phyloP scores from a whole-genome alignment of 208 protist species.

The Leishmania turanica region DNA sequence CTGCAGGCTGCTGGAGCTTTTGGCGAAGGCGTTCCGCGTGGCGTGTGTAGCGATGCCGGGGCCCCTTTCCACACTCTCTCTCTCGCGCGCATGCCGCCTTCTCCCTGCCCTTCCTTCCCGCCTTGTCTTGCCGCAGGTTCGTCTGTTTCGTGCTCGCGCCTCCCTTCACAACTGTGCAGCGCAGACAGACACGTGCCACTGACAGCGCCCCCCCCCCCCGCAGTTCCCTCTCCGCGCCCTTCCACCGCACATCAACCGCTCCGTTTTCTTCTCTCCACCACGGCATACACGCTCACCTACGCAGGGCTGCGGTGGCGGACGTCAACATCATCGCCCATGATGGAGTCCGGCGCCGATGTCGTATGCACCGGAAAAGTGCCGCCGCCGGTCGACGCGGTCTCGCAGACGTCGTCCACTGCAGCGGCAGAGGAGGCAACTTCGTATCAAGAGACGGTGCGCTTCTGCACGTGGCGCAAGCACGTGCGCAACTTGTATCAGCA shows the following conservation, averaged over 20 bases:
- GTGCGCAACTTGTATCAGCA: slow-evolving; percentile 85
- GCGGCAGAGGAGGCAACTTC: slow-evolving; percentile 17
- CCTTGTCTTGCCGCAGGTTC: neutral
- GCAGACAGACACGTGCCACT: neutral
- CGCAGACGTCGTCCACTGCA: slow-evolving; percentile 14
- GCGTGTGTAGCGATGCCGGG: neutral
- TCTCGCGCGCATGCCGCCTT: neutral
- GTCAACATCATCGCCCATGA: neutral
- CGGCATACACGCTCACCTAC: neutral
- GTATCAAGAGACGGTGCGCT: slow-evolving; percentile 78
- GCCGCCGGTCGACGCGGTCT: slow-evolving; percentile 8
- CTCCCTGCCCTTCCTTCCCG: neutral
- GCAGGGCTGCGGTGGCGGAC: neutral
- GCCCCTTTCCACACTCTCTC: neutral
- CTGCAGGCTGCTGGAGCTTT: neutral
- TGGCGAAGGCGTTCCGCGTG: neutral
- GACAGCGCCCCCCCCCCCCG: neutral
- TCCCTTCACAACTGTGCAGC: neutral
- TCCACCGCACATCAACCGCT: too few species aligned
- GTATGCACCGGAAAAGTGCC: slow-evolving; percentile 9
- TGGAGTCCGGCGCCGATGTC: slow-evolving; percentile 16
- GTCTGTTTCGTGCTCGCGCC: too few species aligned
- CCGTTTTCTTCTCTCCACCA: neutral
- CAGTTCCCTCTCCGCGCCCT: neutral
- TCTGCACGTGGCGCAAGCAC: slow-evolving; percentile 92